Evolutionary conservation across 2,329 filamentous ascomycete species (phyloP), one percentile per base, ranked within the genome.

Genomic region (Cadophora sp.): DNA sequence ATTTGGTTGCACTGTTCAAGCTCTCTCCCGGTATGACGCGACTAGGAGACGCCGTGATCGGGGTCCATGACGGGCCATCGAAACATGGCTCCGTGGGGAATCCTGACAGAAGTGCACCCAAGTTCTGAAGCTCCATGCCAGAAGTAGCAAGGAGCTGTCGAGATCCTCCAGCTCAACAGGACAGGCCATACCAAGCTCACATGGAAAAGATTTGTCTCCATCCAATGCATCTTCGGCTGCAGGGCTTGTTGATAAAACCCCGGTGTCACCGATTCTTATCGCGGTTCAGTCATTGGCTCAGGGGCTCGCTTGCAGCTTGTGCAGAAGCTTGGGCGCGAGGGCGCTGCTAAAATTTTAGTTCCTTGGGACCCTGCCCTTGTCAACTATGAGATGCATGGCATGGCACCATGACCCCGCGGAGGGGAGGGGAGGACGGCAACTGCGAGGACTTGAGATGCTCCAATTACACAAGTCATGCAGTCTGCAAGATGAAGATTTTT

Each of bases 241-340:
- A 56, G 27, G 47, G n/a, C 30, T 50, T 16, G 62, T 70, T 72
- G 68, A 70, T 72, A 73, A 73, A 67, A 64, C 27, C 24, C 66
- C 70, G 65, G 65, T 73, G 71, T 73, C 72, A 73, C 68, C 62
- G 66, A 66, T 43, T 65, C 64, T 73, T 73, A 73, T 73, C 71
- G 71, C 45, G 4, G 30, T 4, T 16, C n/a, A 16, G 14, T 68
- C 55, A 71, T 70, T 72, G 53, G 71, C 43, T 66, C 55, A 62
- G 27, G 64, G 41, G 50, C 55, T 58, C 56, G 51, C 47, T 41
- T 43, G 36, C 50, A 56, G 36, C 51, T 47, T 58, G 41, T 41
- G 36, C 45, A 27, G 11, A 58, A 58, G 55, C 55, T 58, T 58
- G 36, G 33, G 14, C 11, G 5, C 33, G 11, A 9, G 13, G 36